Percentiles rank a stretch among this genome's conserved stretches.
Conservation (phyloP, 768 basidiomycete species). For the Coprinellus micaceus region DNA sequence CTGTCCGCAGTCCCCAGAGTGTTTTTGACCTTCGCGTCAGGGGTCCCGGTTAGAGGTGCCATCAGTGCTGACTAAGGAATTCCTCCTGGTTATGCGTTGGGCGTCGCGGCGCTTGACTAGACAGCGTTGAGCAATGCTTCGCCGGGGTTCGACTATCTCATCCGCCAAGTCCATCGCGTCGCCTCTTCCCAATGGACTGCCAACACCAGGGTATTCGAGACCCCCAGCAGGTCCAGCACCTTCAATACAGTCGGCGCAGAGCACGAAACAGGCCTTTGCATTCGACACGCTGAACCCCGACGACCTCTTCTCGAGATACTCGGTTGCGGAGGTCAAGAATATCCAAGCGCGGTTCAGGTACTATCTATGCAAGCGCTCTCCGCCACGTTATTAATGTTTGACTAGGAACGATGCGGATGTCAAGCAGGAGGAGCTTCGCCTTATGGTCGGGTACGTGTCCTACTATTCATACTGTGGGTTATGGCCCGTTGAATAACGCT, state of each 20-base stretch:
- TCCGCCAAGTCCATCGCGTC: constrained; percentile 20
- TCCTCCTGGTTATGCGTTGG: no score
- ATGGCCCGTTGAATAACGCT: constrained; percentile 25
- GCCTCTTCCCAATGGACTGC: constrained; percentile 19
- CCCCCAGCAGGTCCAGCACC: constrained; percentile 10
- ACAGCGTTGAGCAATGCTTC: constrained; percentile 7
- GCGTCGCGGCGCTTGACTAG: no score
- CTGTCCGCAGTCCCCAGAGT: no score
- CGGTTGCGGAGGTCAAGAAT: constrained; percentile 66
- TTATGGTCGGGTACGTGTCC: constrained; percentile 86
- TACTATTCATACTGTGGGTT: neutral
- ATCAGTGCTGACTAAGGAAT: neutral
- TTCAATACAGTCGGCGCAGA: constrained; percentile 11
- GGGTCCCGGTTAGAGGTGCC: neutral
- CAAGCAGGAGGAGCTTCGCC: constrained; percentile 81
- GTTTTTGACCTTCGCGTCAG: neutral
- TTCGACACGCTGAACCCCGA: constrained; percentile 52
- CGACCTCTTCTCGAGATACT: constrained; percentile 66
- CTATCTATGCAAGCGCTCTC: no score
- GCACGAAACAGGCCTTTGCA: constrained; percentile 14
- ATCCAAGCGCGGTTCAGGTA: constrained; percentile 70
- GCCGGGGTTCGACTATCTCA: constrained; percentile 5
- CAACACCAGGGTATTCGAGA: constrained; percentile 5
- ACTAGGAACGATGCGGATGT: constrained; percentile 75
- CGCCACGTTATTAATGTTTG: no score